Evolutionary conservation across 768 basidiomycete genomes (phyloP).

Genomic region (Cyathus striatus): DNA sequence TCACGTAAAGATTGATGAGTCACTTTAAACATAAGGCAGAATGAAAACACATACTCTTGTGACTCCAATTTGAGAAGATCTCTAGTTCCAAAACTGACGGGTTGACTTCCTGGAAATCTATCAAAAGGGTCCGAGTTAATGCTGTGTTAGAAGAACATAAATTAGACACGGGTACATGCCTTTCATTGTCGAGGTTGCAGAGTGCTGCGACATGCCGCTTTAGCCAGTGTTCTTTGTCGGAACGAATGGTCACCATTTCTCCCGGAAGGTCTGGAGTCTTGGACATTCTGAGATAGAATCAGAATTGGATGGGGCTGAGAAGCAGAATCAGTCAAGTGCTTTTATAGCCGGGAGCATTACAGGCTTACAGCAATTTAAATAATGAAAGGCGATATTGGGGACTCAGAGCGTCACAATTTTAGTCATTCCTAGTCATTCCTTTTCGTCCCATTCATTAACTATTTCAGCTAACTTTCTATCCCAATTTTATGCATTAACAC

Average conservation of each 20-base stretch:
- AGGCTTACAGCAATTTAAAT: not conserved
- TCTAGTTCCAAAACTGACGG: constrained; percentile 76
- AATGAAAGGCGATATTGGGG: too few species aligned
- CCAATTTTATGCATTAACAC: too few species aligned
- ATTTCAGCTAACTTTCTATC: too few species aligned
- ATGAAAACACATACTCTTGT: constrained; percentile 62
- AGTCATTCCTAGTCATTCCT: too few species aligned
- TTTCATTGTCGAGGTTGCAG: constrained; percentile 60
- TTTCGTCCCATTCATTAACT: too few species aligned
- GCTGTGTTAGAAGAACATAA: not conserved
- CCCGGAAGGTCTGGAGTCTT: constrained; percentile 74
- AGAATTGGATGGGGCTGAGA: constrained; percentile 1
- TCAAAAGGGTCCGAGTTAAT: constrained; percentile 7
- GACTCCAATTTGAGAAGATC: constrained; percentile 75
- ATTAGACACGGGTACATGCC: constrained; percentile 32
- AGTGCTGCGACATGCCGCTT: constrained; percentile 56
- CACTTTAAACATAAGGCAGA: constrained; percentile 5
- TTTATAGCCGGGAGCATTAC: not conserved
- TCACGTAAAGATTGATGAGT: not conserved
- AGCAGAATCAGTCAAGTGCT: not conserved
- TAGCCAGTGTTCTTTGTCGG: constrained; percentile 63
- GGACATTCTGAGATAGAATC: constrained; percentile 29
- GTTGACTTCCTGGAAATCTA: constrained; percentile 95
- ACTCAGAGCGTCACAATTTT: too few species aligned
- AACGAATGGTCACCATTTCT: constrained; percentile 42